phyloP scores from a whole-genome alignment of 1,284 basidiomycete species.

The Austroboletus olivaceoglutinosus region DNA sequence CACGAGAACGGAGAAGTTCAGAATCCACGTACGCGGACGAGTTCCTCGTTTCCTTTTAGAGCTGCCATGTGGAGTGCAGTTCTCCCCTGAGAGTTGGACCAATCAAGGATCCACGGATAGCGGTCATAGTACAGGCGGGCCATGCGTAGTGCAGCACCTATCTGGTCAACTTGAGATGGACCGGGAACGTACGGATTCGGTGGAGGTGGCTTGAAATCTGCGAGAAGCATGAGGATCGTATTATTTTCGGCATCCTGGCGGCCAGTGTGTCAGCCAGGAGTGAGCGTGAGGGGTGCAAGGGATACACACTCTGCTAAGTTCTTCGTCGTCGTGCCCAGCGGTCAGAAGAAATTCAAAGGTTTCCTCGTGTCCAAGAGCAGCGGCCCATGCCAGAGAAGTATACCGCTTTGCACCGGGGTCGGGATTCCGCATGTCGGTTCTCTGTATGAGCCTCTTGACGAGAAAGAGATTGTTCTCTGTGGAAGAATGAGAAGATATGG shows the following conservation, averaged over 20 bases:
- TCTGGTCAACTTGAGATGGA: conserved; percentile 55
- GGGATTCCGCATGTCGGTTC: conserved; percentile 85
- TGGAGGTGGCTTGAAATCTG: conserved; percentile 63
- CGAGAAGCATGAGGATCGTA: conserved; percentile 85
- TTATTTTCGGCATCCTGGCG: conserved; percentile 83
- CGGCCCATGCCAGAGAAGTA: conserved; percentile 88
- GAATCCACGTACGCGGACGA: conserved; percentile 65
- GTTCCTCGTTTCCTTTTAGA: conserved; percentile 84
- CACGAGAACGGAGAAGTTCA: conserved; percentile 3
- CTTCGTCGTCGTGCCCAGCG: conserved; percentile 86
- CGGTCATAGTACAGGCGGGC: conserved; percentile 77
- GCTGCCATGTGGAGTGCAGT: conserved; percentile 89
- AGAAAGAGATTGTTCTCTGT: conserved; percentile 90
- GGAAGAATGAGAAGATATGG: conserved; percentile 13
- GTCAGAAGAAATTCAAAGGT: conserved; percentile 85
- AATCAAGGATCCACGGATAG: conserved; percentile 83
- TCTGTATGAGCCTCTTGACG: conserved; percentile 76
- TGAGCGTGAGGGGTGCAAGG: conserved; percentile 2
- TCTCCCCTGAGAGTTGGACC: conserved; percentile 85
- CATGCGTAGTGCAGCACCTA: conserved; percentile 75
- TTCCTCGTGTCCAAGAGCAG: conserved; percentile 79
- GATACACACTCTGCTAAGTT: conserved; percentile 75
- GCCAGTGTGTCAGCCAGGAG: conserved; percentile 13
- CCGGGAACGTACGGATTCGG: conserved; percentile 47
- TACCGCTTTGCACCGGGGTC: conserved; percentile 72